Conservation (phyloP, 2,329 filamentous ascomycete species). For the Fusarium nanum region DNA sequence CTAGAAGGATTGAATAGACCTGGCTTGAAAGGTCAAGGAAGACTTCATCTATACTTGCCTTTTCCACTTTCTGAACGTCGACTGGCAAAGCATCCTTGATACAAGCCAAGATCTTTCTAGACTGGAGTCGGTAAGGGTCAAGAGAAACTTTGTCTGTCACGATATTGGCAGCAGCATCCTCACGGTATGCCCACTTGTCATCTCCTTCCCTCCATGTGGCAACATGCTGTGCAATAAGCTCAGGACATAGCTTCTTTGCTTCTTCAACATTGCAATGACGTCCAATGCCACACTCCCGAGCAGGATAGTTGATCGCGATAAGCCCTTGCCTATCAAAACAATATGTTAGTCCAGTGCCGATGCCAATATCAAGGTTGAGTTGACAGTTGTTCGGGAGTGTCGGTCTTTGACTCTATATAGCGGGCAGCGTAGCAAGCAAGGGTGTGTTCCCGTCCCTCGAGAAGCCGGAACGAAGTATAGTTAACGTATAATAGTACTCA, state of each 20-base stretch:
- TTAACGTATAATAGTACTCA: neutral
- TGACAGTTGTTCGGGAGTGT: neutral
- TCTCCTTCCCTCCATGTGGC: conserved; percentile 95
- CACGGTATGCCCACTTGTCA: conserved; percentile 89
- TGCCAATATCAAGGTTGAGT: neutral
- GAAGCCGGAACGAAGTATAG: conserved; percentile 3
- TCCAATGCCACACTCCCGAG: conserved; percentile 81
- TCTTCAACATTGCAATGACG: conserved; percentile 83
- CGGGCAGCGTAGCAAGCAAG: neutral
- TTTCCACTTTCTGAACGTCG: conserved; percentile 81
- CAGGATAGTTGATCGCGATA: conserved; percentile 96
- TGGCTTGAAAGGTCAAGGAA: conserved; percentile 92
- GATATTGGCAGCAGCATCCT: conserved; percentile 83
- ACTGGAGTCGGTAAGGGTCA: conserved; percentile 90
- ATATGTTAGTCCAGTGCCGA: conserved; percentile 27
- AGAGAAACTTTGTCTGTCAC: conserved; percentile 92
- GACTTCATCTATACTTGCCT: conserved; percentile 94
- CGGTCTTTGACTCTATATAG: neutral
- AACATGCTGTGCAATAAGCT: conserved; percentile 89
- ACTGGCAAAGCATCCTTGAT: conserved; percentile 80
- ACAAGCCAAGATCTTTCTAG: conserved; percentile 80
- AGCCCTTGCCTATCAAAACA: conserved; percentile 75
- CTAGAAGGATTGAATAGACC: conserved; percentile 78
- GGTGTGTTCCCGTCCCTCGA: neutral
- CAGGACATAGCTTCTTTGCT: conserved; percentile 86